Evolutionary conservation across 2,329 filamentous ascomycete genomes (phyloP), one percentile per base, ranked within the genome.

Genomic region (Harringtonia aguacate): DNA sequence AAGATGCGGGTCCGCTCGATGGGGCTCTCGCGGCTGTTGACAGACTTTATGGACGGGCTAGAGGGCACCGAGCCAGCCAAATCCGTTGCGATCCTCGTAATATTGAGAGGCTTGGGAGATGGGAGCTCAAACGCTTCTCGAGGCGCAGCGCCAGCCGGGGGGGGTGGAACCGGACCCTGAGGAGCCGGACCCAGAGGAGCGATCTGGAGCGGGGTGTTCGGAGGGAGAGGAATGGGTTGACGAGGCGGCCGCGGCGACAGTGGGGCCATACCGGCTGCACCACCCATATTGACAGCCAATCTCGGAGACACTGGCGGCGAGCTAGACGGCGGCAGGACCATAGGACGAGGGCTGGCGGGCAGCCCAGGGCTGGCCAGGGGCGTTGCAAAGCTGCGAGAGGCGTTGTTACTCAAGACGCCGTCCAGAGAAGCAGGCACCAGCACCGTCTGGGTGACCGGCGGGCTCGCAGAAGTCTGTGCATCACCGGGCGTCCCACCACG

Each of bases 281-380:
- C 45, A 15, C 50, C 34, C 27, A 56, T 56, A 15, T 13, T 50
- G 21, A 38, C 38, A 6, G 48, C 50, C 28, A 56, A 52, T 21
- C 86, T 75, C 10, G 86, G 83, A 30, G 86, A 88, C 55, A 84
- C 66, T 15, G 84, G 79, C 43, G 86, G 78, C 14, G 84, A 81
- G 47, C 68, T 67, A 10, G 80, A 57, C 1, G 72, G 65, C 33
- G 38, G 39, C 7, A 77, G 73, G 42, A 59, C 63, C 35, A 66
- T 62, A 5, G 79, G 79, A 39, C 78, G 69, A 12, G 78, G 76
- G 50, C 76, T 81, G 9, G 69, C 56, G 3, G 79, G 79, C 34
- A 82, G 60, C 4, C 77, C 78, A 8, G 76, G 72, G 49, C 75
- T 84, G 53, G 75, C 60, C 45, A 81, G 53, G 12, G 69, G 66